Percentiles rank a stretch among this genome's conserved stretches.
phyloP scores from a whole-genome alignment of 1,139 yeast genomes.

The Taphrina flavorubra region DNA sequence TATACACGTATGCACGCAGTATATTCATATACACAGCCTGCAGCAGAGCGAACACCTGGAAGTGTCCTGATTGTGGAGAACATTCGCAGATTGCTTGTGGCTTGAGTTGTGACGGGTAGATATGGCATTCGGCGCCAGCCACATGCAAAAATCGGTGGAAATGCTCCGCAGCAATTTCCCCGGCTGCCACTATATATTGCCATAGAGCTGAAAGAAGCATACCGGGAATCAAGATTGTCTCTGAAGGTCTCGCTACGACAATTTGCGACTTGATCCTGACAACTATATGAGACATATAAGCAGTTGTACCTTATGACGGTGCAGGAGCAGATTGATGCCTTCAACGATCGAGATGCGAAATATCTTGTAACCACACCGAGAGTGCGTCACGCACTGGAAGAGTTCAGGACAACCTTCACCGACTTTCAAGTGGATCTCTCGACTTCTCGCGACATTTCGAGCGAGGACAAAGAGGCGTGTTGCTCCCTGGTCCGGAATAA shows the following conservation, averaged over 20 bases:
- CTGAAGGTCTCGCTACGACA: too few species aligned
- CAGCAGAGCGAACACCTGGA: too few species aligned
- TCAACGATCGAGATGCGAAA: not conserved
- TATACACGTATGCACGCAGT: too few species aligned
- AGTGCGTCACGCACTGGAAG: not conserved
- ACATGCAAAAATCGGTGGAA: not conserved
- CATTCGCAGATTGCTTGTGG: not conserved
- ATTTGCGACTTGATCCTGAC: too few species aligned
- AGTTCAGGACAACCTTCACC: not conserved
- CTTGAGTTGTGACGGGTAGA: conserved; percentile 7
- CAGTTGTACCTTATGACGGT: too few species aligned
- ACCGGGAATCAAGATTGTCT: too few species aligned
- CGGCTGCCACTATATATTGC: not conserved
- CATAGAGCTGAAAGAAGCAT: not conserved
- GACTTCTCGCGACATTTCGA: not conserved
- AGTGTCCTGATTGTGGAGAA: conserved; percentile 6
- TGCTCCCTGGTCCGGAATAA: conserved; percentile 2
- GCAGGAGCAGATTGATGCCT: not conserved
- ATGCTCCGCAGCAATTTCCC: conserved; percentile 10
- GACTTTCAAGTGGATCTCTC: not conserved
- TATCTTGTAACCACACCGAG: not conserved
- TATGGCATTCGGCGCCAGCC: not conserved
- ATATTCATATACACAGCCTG: not conserved
- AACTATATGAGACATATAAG: too few species aligned
- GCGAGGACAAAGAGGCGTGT: not conserved